Base-by-base conservation (phyloP, 257 asterid genomes). In the Ilex aquifolium region DNA sequence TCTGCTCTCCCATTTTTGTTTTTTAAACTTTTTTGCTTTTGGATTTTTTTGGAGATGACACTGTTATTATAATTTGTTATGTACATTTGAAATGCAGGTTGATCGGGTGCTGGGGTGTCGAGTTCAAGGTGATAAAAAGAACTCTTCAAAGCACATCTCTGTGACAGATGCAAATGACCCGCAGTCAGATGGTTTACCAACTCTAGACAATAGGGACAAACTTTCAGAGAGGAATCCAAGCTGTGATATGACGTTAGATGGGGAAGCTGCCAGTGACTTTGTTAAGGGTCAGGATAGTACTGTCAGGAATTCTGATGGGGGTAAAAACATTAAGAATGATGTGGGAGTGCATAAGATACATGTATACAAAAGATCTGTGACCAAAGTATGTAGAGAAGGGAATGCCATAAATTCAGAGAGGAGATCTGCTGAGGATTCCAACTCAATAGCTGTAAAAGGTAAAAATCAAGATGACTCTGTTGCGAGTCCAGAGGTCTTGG, bases 81-180 rank as follows among this genome's bases (percentile, higher is more conserved):
- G 42, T 36, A 36, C 42, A 8, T 36, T 51, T 62, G 7, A 32
- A 60, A n/a, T 75, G 71, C 79, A 87, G 97, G 99, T 93, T 64
- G 95, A 90, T 78, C 85, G 86, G 60, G 87, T 93, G 69, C 42
- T 90, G 77, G 99, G 95, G 62, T 90, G 96, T 71, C 91, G 95
- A 52, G 76, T 83, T 62, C 76, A 68, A 80, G 82, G 73, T 68
- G 85, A 80, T 61, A 62, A 64, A 73, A 55, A 42, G 39, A 62
- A 55, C 69, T 52, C 64, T 53, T 71, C 70, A 32, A 71, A 57
- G 62, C 70, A 46, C 62, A 53, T 52, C 65, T 70, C 66, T 52
- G 61, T 48, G 69, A 60, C 70, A 56, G 62, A 63, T 73, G 69
- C 77, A 61, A 53, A 65, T 58, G 88, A 74, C 50, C 72, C 51